A percentile compares a stretch with the other conserved stretches of the same genome.
phyloP scores from a whole-genome alignment of 352 stramenopile genomes.

The Poterioochromonas sp. region DNA sequence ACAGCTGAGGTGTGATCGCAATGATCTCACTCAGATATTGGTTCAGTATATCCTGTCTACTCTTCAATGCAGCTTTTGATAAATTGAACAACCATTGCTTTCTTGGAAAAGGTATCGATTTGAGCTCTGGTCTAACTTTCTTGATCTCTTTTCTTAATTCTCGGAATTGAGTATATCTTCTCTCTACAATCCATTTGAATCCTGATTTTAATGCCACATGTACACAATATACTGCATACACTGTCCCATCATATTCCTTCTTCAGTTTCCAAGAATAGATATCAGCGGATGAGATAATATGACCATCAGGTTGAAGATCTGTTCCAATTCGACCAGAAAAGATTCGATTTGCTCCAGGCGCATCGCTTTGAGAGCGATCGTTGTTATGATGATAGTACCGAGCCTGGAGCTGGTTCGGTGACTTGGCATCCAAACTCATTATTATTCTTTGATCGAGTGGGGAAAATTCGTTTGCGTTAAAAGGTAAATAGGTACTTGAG shows the following conservation, averaged over 20 bases:
- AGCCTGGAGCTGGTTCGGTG: no score
- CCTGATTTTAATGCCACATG: slow-evolving; percentile 8
- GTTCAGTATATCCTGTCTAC: not conserved
- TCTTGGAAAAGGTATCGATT: not conserved
- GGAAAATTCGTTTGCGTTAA: no score
- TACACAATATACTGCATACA: slow-evolving; percentile 18
- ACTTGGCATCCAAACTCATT: no score
- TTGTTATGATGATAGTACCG: no score
- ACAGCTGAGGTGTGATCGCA: not conserved
- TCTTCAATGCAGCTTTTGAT: not conserved
- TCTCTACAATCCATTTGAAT: slow-evolving; percentile 17
- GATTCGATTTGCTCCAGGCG: no score
- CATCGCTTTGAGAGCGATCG: no score
- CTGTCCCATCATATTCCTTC: slow-evolving; percentile 2
- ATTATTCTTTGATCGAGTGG: no score
- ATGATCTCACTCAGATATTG: not conserved
- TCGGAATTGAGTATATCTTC: slow-evolving; percentile 11
- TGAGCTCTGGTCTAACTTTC: not conserved
- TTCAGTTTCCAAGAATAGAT: slow-evolving; percentile 12
- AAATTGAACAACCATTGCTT: slow-evolving; percentile 31
- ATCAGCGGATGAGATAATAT: not conserved
- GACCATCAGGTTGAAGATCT: not conserved
- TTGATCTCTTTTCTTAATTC: slow-evolving; percentile 9
- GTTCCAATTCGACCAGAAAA: no score
- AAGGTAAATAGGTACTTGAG: no score